Evolutionary conservation across 805 yeast species (phyloP).

Genomic region (Kodamaea kakaduensis): DNA sequence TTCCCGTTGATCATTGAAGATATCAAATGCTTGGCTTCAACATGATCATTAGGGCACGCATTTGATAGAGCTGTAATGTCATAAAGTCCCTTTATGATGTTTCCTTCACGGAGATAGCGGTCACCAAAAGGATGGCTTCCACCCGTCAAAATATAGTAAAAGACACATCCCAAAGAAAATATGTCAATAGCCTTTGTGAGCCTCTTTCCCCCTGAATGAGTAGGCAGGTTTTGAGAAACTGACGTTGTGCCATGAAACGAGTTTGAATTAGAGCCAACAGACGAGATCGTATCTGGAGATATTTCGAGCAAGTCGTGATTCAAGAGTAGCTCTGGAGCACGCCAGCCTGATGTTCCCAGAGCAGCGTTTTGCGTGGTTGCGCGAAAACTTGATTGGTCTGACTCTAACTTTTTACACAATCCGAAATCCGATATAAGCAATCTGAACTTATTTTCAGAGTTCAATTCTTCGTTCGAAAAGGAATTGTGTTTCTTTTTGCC

Average conservation of each 20-base stretch:
- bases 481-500: slow-evolving; percentile 39
- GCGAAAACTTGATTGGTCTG: slow-evolving; percentile 88
- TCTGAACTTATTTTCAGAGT: slow-evolving; percentile 37
- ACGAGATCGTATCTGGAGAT: slow-evolving; percentile 35
- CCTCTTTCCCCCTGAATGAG: slow-evolving; percentile 39
- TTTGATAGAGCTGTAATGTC: slow-evolving; percentile 45
- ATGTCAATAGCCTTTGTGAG: slow-evolving; percentile 89
- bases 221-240: slow-evolving; percentile 7
- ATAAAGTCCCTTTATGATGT: slow-evolving; percentile 68
- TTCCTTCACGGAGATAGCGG: slow-evolving; percentile 79
- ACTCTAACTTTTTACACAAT: slow-evolving; percentile 84
- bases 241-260: slow-evolving; percentile 10
- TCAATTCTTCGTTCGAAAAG: slow-evolving; percentile 6
- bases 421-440: slow-evolving; percentile 94
- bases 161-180: slow-evolving; percentile 92
- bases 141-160: slow-evolving; percentile 74
- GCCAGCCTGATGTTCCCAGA: slow-evolving; percentile 93
- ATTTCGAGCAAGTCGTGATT: slow-evolving; percentile 35
- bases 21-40: slow-evolving; percentile 73
- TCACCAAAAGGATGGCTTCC: slow-evolving; percentile 98
- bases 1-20: slow-evolving; percentile 63
- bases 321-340: slow-evolving; percentile 85
- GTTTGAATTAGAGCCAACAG: slow-evolving; percentile 19
- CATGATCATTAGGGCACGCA: slow-evolving; percentile 39
- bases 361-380: slow-evolving; percentile 93